Percentiles rank a stretch among this genome's conserved stretches.
phyloP scores from a whole-genome alignment of 129 eudicot species.

The Arctium minus region DNA sequence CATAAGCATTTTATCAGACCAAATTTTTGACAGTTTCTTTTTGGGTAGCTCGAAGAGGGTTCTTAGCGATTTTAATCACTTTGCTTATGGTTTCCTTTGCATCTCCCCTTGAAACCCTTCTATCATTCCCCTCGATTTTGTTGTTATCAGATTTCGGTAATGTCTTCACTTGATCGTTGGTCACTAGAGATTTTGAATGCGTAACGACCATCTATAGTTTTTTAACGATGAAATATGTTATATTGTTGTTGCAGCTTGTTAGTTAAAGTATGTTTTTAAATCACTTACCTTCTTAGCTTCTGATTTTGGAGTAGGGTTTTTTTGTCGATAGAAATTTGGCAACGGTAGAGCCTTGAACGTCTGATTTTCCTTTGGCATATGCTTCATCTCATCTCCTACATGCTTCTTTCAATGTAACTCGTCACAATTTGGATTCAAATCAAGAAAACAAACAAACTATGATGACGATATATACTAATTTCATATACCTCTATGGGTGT shows the following conservation, averaged over 20 bases:
- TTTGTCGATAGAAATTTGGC: constrained; percentile 35
- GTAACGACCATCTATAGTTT: not conserved
- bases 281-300: constrained; percentile 22
- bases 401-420: constrained; percentile 3
- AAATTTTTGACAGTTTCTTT: not conserved
- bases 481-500: constrained; percentile 13
- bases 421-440: not conserved
- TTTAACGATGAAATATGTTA: not conserved
- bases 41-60: not conserved
- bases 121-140: constrained; percentile 12
- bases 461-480: not conserved
- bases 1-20: constrained; percentile 3
- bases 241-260: not conserved
- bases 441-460: not conserved
- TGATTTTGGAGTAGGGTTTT: not conserved
- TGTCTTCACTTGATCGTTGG: constrained; percentile 5
- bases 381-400: not conserved
- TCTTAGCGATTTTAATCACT: constrained; percentile 12
- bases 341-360: constrained; percentile 34
- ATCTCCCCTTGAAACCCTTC: constrained; percentile 2
- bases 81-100: constrained; percentile 28
- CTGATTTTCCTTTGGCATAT: not conserved
- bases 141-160: constrained; percentile 15
- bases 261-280: not conserved
- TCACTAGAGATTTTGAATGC: constrained; percentile 16